Evolutionary conservation across 805 yeast genomes (phyloP).

Genomic region (Wickerhamiella qilinensis): DNA sequence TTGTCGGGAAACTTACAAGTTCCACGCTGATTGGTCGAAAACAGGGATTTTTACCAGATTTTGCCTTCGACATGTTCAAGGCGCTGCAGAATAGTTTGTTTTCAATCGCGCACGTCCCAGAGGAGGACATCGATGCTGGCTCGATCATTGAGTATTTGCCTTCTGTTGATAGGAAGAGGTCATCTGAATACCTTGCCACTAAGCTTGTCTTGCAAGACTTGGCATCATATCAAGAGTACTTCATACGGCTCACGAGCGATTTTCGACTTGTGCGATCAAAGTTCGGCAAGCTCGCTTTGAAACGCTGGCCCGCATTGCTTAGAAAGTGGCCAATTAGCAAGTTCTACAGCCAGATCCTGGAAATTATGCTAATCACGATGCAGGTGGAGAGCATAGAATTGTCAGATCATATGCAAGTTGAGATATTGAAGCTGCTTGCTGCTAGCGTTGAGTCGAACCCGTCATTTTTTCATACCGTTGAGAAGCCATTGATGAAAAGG

Average conservation of each 20-base stretch:
- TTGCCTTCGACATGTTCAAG: constrained; percentile 3
- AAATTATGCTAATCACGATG: constrained; percentile 3
- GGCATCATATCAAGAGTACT: constrained; percentile 1
- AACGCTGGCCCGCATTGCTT: constrained; percentile 3
- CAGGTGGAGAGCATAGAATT: neutral
- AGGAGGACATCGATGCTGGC: neutral
- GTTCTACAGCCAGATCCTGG: constrained; percentile 4
- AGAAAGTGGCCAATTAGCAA: constrained; percentile 2
- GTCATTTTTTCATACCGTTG: constrained; percentile 1
- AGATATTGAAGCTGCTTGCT: constrained; percentile 4
- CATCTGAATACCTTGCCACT: constrained; percentile 4
- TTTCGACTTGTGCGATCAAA: neutral
- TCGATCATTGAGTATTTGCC: constrained; percentile 2
- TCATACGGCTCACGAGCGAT: constrained; percentile 1
- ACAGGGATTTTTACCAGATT: constrained; percentile 1
- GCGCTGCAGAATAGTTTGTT: constrained; percentile 3
- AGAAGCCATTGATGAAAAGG: constrained; percentile 1
- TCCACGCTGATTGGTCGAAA: neutral
- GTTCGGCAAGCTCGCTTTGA: neutral
- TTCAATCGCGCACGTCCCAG: neutral
- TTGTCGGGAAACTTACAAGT: constrained; percentile 1
- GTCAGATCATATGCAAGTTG: constrained; percentile 4
- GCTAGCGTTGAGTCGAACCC: constrained; percentile 4
- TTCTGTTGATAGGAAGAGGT: neutral
- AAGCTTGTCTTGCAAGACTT: neutral